Conservation (phyloP, 345 rosid genomes). For the Eucalyptus decipiens region DNA sequence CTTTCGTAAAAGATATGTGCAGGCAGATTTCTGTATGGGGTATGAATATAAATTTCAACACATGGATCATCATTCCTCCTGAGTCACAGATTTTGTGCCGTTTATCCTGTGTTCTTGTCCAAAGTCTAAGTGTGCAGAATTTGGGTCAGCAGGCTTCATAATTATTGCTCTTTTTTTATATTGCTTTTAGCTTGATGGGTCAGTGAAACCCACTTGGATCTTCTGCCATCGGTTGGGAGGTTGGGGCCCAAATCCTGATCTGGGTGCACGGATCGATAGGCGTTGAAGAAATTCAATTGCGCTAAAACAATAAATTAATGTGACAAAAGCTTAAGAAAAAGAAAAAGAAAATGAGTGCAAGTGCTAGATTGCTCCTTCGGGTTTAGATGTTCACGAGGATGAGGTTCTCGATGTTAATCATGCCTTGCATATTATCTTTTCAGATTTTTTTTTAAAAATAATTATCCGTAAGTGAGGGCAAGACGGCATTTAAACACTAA, state of each 20-base stretch:
- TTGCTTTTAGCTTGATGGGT: neutral
- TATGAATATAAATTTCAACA: neutral
- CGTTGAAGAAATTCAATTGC: neutral
- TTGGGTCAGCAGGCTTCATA: neutral
- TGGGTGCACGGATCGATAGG: neutral
- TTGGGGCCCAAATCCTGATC: neutral
- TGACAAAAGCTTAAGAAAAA: neutral
- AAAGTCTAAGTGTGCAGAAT: neutral
- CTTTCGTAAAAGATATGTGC: neutral
- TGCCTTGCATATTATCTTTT: neutral
- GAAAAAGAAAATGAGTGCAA: neutral
- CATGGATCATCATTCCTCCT: neutral
- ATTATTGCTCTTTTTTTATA: neutral
- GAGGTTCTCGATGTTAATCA: neutral
- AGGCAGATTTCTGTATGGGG: neutral
- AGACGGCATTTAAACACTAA: neutral
- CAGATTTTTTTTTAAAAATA: neutral
- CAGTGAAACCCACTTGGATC: neutral
- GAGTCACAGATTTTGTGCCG: neutral
- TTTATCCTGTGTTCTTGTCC: neutral
- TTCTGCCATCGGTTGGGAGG: neutral
- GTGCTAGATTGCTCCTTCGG: neutral
- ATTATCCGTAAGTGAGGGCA: neutral
- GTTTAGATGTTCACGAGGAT: neutral
- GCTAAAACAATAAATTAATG: neutral